Percentiles rank a stretch among this genome's conserved stretches.
These are phyloP conservation scores for Lactarius sanguifluus DNA, from an alignment of 768 basidiomycete genomes.

Conservation along the genomic window DNA sequence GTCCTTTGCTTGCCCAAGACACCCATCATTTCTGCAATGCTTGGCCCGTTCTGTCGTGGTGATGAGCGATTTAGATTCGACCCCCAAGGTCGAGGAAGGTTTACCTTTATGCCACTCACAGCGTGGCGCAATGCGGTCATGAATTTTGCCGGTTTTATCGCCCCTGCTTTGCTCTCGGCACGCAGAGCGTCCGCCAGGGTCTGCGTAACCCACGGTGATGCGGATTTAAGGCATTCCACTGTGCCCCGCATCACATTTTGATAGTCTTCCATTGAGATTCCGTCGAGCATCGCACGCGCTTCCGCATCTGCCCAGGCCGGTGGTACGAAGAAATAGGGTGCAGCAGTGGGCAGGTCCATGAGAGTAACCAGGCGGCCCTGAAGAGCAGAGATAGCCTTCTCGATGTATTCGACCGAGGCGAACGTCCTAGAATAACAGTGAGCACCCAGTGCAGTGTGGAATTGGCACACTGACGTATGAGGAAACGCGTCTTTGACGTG, in stretches of 20 bases:
- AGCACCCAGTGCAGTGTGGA: neutral
- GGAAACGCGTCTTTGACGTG: conserved; percentile 59
- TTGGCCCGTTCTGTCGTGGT: conserved; percentile 35
- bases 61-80: neutral
- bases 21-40: conserved; percentile 36
- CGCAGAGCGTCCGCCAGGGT: conserved; percentile 44
- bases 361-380: conserved; percentile 75
- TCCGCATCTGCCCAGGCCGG: conserved; percentile 59
- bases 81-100: neutral
- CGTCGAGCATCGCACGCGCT: conserved; percentile 52
- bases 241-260: conserved; percentile 39
- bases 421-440: conserved; percentile 9
- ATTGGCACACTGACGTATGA: conserved; percentile 45
- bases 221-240: conserved; percentile 33
- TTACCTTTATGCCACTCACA: conserved; percentile 80
- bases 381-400: conserved; percentile 31
- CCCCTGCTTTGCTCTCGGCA: conserved; percentile 42
- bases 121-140: conserved; percentile 77
- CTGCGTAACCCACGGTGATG: conserved; percentile 41
- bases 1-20: conserved; percentile 36
- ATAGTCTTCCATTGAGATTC: conserved; percentile 44
- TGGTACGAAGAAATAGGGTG: conserved; percentile 76
- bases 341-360: conserved; percentile 64
- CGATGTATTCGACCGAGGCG: conserved; percentile 19
- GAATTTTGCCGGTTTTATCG: conserved; percentile 50